A percentile compares a stretch with the other conserved stretches of the same genome.
Conservation (phyloP, 345 rosid genomes). For the Eucalyptus pauciflora region DNA sequence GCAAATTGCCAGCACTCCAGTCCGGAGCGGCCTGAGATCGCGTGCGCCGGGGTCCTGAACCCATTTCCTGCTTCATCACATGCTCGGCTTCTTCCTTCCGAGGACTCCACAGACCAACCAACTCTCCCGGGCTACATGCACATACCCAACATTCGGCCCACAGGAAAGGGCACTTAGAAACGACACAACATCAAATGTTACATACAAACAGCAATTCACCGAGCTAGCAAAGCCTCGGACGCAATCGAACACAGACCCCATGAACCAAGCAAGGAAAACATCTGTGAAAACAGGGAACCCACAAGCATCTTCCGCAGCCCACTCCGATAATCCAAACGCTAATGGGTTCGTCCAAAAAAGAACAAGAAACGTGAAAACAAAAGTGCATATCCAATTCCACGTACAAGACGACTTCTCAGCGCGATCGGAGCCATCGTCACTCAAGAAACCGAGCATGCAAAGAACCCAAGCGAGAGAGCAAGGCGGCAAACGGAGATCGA, state of each 20-base stretch:
- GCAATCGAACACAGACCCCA: neutral
- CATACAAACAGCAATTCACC: neutral
- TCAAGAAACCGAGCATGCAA: neutral
- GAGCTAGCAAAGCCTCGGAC: neutral
- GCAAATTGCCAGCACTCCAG: conserved; percentile 37
- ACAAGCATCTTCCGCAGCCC: neutral
- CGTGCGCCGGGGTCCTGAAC: conserved; percentile 24
- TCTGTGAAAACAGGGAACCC: neutral
- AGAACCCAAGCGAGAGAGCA: neutral
- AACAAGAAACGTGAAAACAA: neutral
- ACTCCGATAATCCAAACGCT: neutral
- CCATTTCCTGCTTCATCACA: neutral
- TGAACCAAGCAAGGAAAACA: neutral
- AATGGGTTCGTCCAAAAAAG: neutral
- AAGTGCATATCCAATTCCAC: neutral
- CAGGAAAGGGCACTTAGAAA: neutral
- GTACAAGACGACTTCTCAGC: neutral
- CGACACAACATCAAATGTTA: neutral
- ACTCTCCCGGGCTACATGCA: neutral
- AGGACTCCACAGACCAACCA: neutral
- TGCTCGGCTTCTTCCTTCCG: neutral
- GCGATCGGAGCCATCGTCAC: neutral
- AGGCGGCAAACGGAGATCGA: neutral
- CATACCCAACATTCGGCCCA: neutral
- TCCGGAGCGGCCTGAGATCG: conserved; percentile 58